Conservation (phyloP, 371 early-diverging fungal species). For the Mucor saturninus region DNA sequence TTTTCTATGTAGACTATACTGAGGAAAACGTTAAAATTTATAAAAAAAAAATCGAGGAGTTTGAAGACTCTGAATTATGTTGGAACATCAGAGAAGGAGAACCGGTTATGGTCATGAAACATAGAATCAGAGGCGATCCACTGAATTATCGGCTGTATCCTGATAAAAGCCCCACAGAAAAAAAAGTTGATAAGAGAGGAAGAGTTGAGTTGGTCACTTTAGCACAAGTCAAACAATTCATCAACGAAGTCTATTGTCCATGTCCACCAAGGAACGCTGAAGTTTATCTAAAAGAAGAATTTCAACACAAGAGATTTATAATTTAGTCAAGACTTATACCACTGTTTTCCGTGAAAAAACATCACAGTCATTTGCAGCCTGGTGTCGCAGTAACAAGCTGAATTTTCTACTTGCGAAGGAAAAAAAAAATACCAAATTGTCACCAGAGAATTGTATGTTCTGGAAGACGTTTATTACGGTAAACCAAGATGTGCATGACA, state of each 20-base stretch:
- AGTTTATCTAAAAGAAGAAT: conserved; percentile 6
- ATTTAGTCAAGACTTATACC: conserved; percentile 11
- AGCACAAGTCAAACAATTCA: conserved; percentile 18
- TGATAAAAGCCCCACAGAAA: conserved; percentile 14
- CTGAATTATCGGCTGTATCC: conserved; percentile 8
- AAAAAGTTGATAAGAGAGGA: conserved; percentile 5
- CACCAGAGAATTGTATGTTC: background rate
- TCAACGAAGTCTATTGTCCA: conserved; percentile 19
- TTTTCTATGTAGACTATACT: conserved; percentile 22
- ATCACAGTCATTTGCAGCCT: conserved; percentile 12
- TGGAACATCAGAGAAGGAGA: conserved; percentile 10
- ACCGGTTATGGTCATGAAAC: conserved; percentile 11
- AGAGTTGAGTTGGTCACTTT: conserved; percentile 13
- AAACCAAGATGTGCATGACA: conserved; percentile 18
- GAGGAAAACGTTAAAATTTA: conserved; percentile 21
- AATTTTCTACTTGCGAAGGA: conserved; percentile 14
- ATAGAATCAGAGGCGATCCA: conserved; percentile 15
- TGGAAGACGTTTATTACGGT: conserved; percentile 12
- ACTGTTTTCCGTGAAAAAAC: conserved; percentile 11
- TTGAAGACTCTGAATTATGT: conserved; percentile 18
- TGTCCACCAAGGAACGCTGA: conserved; percentile 8
- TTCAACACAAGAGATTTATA: conserved; percentile 1
- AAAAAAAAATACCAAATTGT: conserved; percentile 5
- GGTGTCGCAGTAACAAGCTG: conserved; percentile 14
- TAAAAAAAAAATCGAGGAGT: conserved; percentile 19